Evolutionary conservation across 2,329 filamentous ascomycete genomes (phyloP), one percentile per base, ranked within the genome.

Genomic region (Curvularia eragrostidis): DNA sequence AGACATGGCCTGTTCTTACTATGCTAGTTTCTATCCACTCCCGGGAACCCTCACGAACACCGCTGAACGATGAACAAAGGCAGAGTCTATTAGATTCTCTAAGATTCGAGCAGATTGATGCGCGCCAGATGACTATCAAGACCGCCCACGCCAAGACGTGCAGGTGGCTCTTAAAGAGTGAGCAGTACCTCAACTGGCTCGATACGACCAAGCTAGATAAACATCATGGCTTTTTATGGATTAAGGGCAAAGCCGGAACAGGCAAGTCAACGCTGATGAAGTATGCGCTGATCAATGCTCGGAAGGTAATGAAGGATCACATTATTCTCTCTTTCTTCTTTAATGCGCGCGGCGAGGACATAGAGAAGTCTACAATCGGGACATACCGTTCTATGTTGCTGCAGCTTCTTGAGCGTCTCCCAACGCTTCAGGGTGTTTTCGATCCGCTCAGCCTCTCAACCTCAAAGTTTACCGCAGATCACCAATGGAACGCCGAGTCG

Each of bases 221-320:
- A 4, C 73, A 80, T 34, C 56, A 71, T 28, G 79, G 79, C 5
- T 76, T 83, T 30, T 58, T 84, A 0, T 83, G 80, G 81, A 79
- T 84, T 24, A 76, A 76, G 46, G 81, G 81, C n/a, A 69, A 71
- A 9, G 41, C 66, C 8, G 65, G 68, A 18, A 54, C 66, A 12
- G 66, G 68, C 8, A 84, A 84, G 54, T 84, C 78, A 15, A 79
- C 75, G 3, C 54, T 79, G 30, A 78, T 80, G 72, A 79, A 79
- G 54, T 70, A 74, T 39, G 59, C 55, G 62, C 15, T 57, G 1
- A 13, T 21, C 2, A 58, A 62, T 36, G 50, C 59, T 4, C 47
- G 47, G 28, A 62, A 51, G 18, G 58, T 18, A 10, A 62, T 64
- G 52, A 63, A 59, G 2, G 38, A 57, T 10, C 18, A 15, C 26